Base-by-base conservation (phyloP, 192 early-diverging fungal species). In the Podila horticola region DNA sequence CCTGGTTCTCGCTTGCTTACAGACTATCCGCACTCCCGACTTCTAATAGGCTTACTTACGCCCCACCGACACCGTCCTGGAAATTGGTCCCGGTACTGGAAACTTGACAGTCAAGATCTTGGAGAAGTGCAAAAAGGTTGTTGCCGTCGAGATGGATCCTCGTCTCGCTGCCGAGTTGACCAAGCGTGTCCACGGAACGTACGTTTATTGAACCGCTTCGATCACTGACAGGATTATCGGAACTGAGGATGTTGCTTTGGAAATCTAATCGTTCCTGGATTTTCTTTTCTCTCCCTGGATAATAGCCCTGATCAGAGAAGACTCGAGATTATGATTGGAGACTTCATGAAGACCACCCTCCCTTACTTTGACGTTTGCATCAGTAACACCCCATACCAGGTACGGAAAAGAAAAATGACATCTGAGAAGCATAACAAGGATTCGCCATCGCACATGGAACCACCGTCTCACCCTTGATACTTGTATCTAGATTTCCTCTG, bases 291-390 rank as follows among this genome's bases (percentile, higher is more conserved):
- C 28, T 24, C 64, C 12, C 41, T 45, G 41, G 13, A 45, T 12
- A 45, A 45, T 62, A 94, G 92, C 41, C 88, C 92, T 31, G 92
- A 94, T 52, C 95, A 96, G 74, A 74, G 88, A 55, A 90, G 93
- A 55, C 90, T 99, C 7, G 92, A 98, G 70, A 97, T 99, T 63
- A 90, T 99, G 81, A 93, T 99, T 71, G 98, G 98, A 63, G 98
- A 99, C 75, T 97, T 98, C 62, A 94, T 99, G 82, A 99, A 99
- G 87, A 93, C 94, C 52, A 94, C 94, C 51, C 83, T 99, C 61
- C 98, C 98, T 0, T 98, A 92, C 85, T 99, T 99, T 88, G 97
- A 99, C 79, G 95, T 98, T 59, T 98, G 96, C 82, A 97, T 99
- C 79, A 93, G 91, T 79, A 99, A 99, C 86, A 99, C 98, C 26